A percentile compares a stretch with the other conserved stretches of the same genome.
These are phyloP conservation scores for Fusarium chlamydosporum DNA, from an alignment of 2,329 filamentous ascomycete genomes.

Conservation along the genomic window DNA sequence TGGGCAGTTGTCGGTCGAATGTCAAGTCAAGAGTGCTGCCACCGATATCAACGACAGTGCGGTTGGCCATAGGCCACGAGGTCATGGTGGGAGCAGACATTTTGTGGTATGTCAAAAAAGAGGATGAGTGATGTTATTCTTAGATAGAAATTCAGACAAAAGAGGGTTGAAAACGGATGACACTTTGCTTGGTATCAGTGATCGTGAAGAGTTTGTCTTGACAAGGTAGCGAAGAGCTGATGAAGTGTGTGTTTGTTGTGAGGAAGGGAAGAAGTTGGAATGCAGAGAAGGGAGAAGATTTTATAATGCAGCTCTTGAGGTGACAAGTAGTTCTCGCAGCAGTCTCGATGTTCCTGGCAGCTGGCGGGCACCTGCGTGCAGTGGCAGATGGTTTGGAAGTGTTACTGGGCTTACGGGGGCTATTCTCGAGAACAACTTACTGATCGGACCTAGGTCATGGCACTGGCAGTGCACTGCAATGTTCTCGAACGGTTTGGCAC, in stretches of 20 bases:
- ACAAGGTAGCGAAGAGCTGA: neutral
- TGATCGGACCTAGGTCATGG: neutral
- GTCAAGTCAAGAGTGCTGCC: conserved; percentile 25
- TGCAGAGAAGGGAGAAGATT: neutral
- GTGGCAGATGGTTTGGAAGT: no score
- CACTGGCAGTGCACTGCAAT: neutral
- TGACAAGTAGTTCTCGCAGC: no score
- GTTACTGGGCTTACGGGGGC: no score
- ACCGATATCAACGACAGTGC: conserved; percentile 40
- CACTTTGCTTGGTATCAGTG: no score
- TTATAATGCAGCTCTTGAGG: neutral
- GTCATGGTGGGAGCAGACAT: conserved; percentile 2
- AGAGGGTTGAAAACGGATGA: no score
- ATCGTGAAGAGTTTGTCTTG: no score
- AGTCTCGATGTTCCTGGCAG: no score
- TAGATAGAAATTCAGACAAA: no score
- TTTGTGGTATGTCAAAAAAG: neutral
- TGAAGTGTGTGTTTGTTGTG: neutral
- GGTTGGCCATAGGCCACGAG: neutral
- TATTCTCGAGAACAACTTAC: neutral
- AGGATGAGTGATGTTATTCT: no score
- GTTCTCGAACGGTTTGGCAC: accelerated
- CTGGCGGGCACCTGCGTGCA: no score
- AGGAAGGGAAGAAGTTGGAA: neutral
- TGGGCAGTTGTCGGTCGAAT: conserved; percentile 20